A percentile compares a stretch with the other conserved stretches of the same genome.
Conservation (phyloP, 163 green algal genomes). For the Chlorella variabilis region DNA sequence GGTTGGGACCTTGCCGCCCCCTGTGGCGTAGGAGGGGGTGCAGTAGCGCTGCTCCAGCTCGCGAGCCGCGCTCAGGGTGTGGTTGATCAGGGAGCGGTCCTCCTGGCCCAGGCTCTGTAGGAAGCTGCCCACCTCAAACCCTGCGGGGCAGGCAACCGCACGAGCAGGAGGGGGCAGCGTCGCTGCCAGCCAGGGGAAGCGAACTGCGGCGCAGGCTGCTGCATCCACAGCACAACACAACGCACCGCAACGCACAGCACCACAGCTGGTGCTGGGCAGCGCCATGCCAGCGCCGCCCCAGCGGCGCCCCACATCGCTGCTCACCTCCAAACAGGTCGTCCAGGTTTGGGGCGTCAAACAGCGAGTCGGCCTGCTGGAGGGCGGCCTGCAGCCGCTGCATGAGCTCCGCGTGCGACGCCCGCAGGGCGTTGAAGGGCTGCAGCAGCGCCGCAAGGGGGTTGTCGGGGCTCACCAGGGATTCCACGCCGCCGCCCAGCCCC, state of each 20-base stretch:
- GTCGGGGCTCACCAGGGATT: no score
- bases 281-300: no score
- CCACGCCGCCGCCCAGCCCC: background rate
- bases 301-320: no score
- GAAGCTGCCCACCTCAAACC: background rate
- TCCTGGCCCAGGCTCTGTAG: background rate
- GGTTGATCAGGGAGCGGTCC: background rate
- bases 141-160: background rate
- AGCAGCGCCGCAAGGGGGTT: background rate
- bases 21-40: background rate
- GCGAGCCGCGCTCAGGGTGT: background rate
- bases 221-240: no score
- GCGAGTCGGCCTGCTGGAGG: slow-evolving; percentile 1
- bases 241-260: background rate
- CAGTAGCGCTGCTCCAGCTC: slow-evolving; percentile 2
- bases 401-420: background rate
- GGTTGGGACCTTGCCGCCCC: background rate
- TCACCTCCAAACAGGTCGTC: slow-evolving; percentile 7
- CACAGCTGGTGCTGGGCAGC: no score
- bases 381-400: background rate
- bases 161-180: no score
- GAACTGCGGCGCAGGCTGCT: no score
- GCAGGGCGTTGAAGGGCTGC: background rate
- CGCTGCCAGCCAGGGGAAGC: no score
- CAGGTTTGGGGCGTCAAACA: background rate